These are phyloP conservation scores for Boletus rubroflammeus DNA, from an alignment of 768 basidiomycete genomes.

Conservation along the genomic window DNA sequence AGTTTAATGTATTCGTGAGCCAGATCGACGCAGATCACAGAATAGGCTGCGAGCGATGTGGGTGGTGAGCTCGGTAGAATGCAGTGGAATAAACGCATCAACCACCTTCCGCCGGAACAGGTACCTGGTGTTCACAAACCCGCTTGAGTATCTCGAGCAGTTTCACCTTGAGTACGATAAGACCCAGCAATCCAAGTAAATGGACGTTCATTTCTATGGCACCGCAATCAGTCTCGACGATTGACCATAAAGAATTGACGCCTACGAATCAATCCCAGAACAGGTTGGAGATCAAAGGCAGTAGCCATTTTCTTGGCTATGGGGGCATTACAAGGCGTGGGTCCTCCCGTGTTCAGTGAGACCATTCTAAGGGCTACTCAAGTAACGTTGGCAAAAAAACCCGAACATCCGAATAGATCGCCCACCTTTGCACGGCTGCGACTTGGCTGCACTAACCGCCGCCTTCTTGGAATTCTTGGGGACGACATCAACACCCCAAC, in stretches of 20 bases:
- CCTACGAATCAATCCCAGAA: conserved; percentile 56
- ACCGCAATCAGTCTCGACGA: background rate
- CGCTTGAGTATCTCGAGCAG: conserved; percentile 61
- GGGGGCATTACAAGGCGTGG: background rate
- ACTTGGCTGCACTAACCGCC: conserved; percentile 38
- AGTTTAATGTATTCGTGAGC: conserved; percentile 78
- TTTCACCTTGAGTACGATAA: conserved; percentile 62
- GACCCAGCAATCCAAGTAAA: conserved; percentile 67
- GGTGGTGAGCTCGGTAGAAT: background rate
- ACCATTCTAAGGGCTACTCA: conserved; percentile 11
- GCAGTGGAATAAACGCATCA: conserved; percentile 5
- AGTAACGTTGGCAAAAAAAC: background rate
- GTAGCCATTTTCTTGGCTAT: background rate
- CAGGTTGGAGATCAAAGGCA: conserved; percentile 26
- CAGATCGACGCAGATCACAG: conserved; percentile 62
- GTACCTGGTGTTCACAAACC: conserved; percentile 49
- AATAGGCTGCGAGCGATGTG: conserved; percentile 44
- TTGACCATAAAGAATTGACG: background rate
- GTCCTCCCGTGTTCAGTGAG: conserved; percentile 16
- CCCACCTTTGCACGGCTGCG: conserved; percentile 41
- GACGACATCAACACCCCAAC: background rate
- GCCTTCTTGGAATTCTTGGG: conserved; percentile 12
- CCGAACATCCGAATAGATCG: background rate
- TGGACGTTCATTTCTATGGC: conserved; percentile 50
- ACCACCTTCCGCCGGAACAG: conserved; percentile 53